Evolutionary conservation across 176 grass and related monocot genomes (phyloP), one percentile per base, ranked within the genome.

Genomic region (Zizania latifolia): DNA sequence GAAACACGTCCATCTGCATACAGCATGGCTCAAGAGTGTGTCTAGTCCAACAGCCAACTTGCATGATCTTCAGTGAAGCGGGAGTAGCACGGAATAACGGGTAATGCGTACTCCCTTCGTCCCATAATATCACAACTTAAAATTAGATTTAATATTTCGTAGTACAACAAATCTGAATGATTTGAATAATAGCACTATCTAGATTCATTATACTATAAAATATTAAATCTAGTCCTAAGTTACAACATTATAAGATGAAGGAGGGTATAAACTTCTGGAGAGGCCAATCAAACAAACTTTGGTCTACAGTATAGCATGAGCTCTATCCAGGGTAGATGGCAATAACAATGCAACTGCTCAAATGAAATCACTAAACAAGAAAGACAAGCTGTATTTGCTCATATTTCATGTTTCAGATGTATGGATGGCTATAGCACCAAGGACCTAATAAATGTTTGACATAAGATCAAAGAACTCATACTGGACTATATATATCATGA

Each of bases 1-100:
- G 48, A 53, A 58, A 66, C 50, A 87, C 78, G 62, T 57, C 43
- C 41, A 24, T 53, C 48, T 22, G 48, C n/a, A 21, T 63, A 61
- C 43, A 3, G 41, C 37, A 45, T 58, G 8, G 6, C 35, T 67
- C 34, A 45, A 34, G 9, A 43, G 15, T 65, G 63, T 24, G 46
- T 33, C 32, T 73, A 77, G 68, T 74, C 59, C 59, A 74, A 44
- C 38, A 78, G 53, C 51, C 61, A 77, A 51, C 72, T 40, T 11
- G 39, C 66, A 53, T 78, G 38, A 61, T 55, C 71, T 78, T 83
- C 74, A 74, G 79, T 87, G 80, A 83, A 67, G 80, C 61, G 26
- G 55, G 17, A 13, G 40, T 59, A 60, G 80, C 74, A 79, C 51
- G 48, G 48, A 87, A 82, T 59, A 83, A 30, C 8, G 16, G 32